Conservation (phyloP, 116 monocot species). For the Phalaenopsis hybrid region DNA sequence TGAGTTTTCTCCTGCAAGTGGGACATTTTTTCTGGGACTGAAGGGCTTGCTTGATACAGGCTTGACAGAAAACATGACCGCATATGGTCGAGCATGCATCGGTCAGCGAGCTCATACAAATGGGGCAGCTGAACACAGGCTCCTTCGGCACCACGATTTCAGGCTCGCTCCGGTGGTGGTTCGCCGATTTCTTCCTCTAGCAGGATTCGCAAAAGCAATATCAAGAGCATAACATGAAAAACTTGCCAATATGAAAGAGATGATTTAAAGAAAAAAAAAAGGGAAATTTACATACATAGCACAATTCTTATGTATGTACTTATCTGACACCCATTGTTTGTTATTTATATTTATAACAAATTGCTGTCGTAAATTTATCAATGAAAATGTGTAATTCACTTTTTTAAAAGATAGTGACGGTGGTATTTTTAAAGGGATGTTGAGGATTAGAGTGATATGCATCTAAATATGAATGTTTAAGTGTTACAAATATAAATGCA, state of each 20-base stretch:
- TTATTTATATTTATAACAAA: too few relatives aligned
- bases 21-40: constrained; percentile 44
- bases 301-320: too few relatives aligned
- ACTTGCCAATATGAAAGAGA: background rate
- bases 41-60: constrained; percentile 33
- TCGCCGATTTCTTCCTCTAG: background rate
- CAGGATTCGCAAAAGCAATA: background rate
- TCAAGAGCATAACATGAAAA: background rate
- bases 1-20: constrained; percentile 30
- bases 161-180: background rate
- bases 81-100: constrained; percentile 37
- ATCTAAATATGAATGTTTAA: too few relatives aligned
- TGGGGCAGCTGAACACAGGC: constrained; percentile 31
- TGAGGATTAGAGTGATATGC: too few relatives aligned
- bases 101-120: constrained; percentile 24
- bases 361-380: too few relatives aligned
- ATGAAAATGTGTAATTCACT: too few relatives aligned
- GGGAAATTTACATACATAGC: too few relatives aligned
- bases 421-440: too few relatives aligned
- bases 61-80: constrained; percentile 44
- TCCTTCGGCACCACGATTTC: constrained; percentile 14
- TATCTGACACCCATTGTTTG: too few relatives aligned
- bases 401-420: too few relatives aligned
- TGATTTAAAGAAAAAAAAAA: background rate
- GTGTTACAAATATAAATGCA: too few relatives aligned